Conservation (phyloP, 2,329 filamentous ascomycete species). For the Chrysoporthe austroafricana region DNA sequence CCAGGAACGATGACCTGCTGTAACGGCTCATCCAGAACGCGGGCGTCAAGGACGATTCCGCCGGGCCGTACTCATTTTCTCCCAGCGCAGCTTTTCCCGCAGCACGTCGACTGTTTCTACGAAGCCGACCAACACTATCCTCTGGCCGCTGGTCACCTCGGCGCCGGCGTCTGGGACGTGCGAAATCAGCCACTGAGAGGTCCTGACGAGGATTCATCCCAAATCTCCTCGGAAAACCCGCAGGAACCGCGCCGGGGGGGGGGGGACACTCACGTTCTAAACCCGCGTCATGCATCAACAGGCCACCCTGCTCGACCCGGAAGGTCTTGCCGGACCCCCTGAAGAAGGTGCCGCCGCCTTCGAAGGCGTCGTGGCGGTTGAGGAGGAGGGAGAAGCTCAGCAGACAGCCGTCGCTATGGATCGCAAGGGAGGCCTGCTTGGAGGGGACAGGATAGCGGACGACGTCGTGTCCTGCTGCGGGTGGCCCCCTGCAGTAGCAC, state of each 20-base stretch:
- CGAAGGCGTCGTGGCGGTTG: constrained; percentile 22
- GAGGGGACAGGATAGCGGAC: constrained; percentile 20
- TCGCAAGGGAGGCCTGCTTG: constrained; percentile 26
- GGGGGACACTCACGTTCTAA: constrained; percentile 23
- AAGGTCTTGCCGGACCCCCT: constrained; percentile 23
- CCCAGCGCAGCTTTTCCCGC: constrained; percentile 24
- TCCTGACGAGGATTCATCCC: not conserved
- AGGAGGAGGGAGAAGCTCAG: constrained; percentile 27
- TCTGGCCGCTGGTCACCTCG: constrained; percentile 20
- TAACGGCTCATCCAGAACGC: too few species aligned
- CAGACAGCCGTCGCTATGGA: constrained; percentile 26
- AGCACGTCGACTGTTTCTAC: constrained; percentile 27
- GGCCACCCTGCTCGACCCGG: constrained; percentile 23
- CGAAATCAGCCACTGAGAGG: not conserved
- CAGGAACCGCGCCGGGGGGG: too few species aligned
- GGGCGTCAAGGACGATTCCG: not conserved
- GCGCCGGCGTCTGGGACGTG: constrained; percentile 23
- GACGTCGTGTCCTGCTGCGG: not conserved
- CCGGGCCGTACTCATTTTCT: constrained; percentile 10
- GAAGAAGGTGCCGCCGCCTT: constrained; percentile 28
- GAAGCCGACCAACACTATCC: constrained; percentile 28
- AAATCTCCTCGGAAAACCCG: too few species aligned
- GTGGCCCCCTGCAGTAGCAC: constrained; percentile 13
- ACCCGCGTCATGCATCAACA: constrained; percentile 27
- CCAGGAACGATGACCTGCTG: not conserved